Base-by-base conservation (phyloP, 345 rosid genomes). In the Brassica nigra region DNA sequence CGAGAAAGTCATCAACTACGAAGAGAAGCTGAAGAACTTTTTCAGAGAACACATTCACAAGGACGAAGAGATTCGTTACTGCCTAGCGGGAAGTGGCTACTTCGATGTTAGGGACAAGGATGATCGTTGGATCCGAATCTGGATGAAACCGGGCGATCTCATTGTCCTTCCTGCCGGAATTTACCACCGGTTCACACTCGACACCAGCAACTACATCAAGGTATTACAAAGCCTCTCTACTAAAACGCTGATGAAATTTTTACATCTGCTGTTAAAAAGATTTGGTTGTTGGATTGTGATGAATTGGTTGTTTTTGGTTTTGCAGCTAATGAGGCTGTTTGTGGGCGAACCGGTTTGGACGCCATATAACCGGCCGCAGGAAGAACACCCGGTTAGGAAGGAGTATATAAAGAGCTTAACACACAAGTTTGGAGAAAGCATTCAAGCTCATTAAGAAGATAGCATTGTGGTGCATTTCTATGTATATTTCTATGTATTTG, bases 11-110 rank as follows among this genome's bases (percentile, higher is more conserved):
- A 81, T 85, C n/a, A 88, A 92, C 84, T 94, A 87, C 7, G 93
- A 91, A 66, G 92, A 94, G 86, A 92, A 94, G 89, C 89, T 90
- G 54, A 90, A 82, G 86, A 91, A 88, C 85, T 92, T 92, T 86
- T 94, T 86, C 77, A 90, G 90, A 0, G 97, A 94, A 83, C 97
- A 94, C 83, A 87, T 94, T 59, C 96, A 94, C 67, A 88, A 88
- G 18, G 98, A 90, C 29, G 96, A 92, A 75, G 98, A 94, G 87
- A 92, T 94, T 49, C 94, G 97, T 66, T 92, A 92, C 84, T 92
- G 92, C 87, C 62, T 92, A 47, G 86, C 83, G 10, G 98, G 98
- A 57, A 89, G 93, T 69, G 98, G 93, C 10, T 94, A 94, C 78
- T 94, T 92, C 68, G 97, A 94, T 83, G 91, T 92, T 70, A 86